Percentiles rank a stretch among this genome's conserved stretches.
Conservation (phyloP, 2,329 filamentous ascomycete species). For the Alternaria angustiovoidea region DNA sequence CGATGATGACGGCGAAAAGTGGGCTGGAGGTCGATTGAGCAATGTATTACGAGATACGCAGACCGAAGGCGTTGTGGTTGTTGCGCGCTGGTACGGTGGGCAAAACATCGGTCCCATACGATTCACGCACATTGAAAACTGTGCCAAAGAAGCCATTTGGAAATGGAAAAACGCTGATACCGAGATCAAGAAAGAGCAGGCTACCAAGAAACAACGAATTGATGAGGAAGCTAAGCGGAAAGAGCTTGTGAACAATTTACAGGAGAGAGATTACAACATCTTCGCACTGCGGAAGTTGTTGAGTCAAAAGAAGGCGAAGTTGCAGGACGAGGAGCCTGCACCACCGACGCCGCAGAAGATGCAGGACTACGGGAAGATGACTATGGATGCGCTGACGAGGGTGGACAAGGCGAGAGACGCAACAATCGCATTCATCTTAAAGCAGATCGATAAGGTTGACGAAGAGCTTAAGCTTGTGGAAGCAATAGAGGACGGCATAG, state of each 20-base stretch:
- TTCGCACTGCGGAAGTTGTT: conserved; percentile 56
- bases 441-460: conserved; percentile 62
- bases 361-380: conserved; percentile 55
- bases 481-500: conserved; percentile 31
- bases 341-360: conserved; percentile 42
- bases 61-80: conserved; percentile 58
- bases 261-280: conserved; percentile 59
- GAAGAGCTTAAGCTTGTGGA: conserved; percentile 43
- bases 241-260: conserved; percentile 48
- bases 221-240: conserved; percentile 47
- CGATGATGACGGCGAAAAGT: conserved; percentile 64
- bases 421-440: conserved; percentile 61
- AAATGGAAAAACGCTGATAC: conserved; percentile 49
- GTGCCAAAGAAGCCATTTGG: conserved; percentile 58
- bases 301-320: conserved; percentile 52
- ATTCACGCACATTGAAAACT: conserved; percentile 62
- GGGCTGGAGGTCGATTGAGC: conserved; percentile 59
- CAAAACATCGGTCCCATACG: conserved; percentile 61
- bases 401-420: conserved; percentile 62
- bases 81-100: conserved; percentile 65
- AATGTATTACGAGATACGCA: conserved; percentile 56
- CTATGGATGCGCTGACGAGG: conserved; percentile 50
- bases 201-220: conserved; percentile 47
- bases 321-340: conserved; percentile 32
- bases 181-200: conserved; percentile 45